Base-by-base conservation (phyloP, 2,329 filamentous ascomycete genomes). In the Alternaria sp. region DNA sequence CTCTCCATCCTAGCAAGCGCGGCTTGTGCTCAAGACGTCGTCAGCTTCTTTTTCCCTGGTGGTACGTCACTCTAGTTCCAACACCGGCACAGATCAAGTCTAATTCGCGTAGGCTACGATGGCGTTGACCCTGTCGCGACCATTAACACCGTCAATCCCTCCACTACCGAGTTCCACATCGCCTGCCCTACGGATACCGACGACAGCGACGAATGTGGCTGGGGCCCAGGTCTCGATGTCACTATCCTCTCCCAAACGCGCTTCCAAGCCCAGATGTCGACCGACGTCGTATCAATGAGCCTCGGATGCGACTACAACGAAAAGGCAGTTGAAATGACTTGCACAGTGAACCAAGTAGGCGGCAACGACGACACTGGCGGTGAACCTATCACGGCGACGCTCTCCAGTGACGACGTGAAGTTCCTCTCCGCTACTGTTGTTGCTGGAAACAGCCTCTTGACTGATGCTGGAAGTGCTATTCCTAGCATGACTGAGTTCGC, bases 281-380 rank as follows among this genome's bases (percentile, higher is more conserved):
- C 45, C 11, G 57, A 57, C 12, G 40, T 30, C 16, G 61, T 70
- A 34, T 67, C 64, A 49, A 68, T 77, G 63, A 73, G 66, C 57
- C 65, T 70, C 20, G 65, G 63, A 20, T 76, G 74, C 61, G 70
- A 72, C 36, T 66, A 70, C 55, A 67, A 74, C 49, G 62, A 63
- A 18, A 54, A 61, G 45, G 63, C 59, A 2, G 55, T 54, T 5
- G 59, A 72, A 36, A 72, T 74, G 70, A 69, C 63, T 0, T 76
- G 74, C 58, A 70, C 60, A 3, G 73, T 70, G 4, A 57, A 63
- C 20, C 66, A 72, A 51, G 59, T 64, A 5, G 69, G 64, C 10
- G 64, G 66, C 30, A 66, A 69, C 14, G 57, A 63, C 32, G 63
- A 63, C 4, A 58, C 54, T 0, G 54, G 43, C 5, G 57, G 57